These are phyloP conservation scores for Skeletonema potamos DNA, from an alignment of 108 stramenopile species.

Conservation along the genomic window DNA sequence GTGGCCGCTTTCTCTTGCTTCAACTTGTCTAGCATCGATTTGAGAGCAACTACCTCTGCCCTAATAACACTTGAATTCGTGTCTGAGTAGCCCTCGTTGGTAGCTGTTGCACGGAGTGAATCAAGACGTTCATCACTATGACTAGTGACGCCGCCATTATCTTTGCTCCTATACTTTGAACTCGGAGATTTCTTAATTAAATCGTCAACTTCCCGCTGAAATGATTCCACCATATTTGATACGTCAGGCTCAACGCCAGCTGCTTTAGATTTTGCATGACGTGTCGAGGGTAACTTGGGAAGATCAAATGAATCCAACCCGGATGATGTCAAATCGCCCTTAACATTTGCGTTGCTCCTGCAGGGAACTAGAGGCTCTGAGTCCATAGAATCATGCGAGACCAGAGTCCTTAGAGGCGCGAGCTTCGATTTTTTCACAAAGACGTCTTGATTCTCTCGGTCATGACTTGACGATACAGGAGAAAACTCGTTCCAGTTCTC, in stretches of 20 bases:
- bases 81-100: not conserved
- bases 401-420: slow-evolving; percentile 22
- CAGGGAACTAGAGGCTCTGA: slow-evolving; percentile 42
- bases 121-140: not conserved
- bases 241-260: not conserved
- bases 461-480: not conserved
- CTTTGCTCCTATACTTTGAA: not conserved
- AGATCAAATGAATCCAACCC: not conserved
- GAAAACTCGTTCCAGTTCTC: slow-evolving; percentile 6
- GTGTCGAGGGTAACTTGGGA: not conserved
- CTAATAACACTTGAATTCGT: not conserved
- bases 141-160: not conserved
- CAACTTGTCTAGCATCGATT: slow-evolving; percentile 6
- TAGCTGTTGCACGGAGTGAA: not conserved
- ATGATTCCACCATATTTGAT: slow-evolving; percentile 16
- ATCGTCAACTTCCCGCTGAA: slow-evolving; percentile 26
- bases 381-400: slow-evolving; percentile 40
- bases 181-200: slow-evolving; percentile 2
- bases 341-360: slow-evolving; percentile 1
- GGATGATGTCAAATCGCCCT: not conserved
- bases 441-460: not conserved
- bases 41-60: slow-evolving; percentile 19
- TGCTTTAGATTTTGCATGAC: not conserved
- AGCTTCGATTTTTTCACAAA: slow-evolving; percentile 24
- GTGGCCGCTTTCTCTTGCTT: slow-evolving; percentile 8